Base-by-base conservation (phyloP, 2,329 filamentous ascomycete species). In the Cladorrhinum sp. region DNA sequence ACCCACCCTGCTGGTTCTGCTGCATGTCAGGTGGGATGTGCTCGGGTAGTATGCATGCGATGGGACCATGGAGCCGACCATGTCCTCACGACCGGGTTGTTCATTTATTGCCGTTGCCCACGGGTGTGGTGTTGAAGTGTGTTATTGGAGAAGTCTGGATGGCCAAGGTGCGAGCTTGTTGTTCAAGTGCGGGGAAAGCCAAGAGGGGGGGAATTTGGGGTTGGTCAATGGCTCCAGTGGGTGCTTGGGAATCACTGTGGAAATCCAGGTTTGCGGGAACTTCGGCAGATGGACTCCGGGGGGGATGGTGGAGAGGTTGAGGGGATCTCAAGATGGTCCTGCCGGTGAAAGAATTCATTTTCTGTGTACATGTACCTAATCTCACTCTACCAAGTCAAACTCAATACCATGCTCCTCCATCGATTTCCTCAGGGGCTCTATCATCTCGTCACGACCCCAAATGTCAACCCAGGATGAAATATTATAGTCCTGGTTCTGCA, bases 41-140 rank as follows among this genome's bases (percentile, higher is more conserved):
- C 45, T 18, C 18, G 45, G 22, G 18, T 50, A 18, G 18, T 18
- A 23, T 24, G 32, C 13, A 16, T 8, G 32, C 27, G 22, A 12
- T 54, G 52, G 6, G 16, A 29, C 25, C 18, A 12, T 20, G 27
- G 27, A 38, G 22, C 9, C 12, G 18, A 29, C 27, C 13, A 16
- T 20, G 10, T 4, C 16, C 49, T 23, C 16, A 22, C n/a, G 13
- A 16, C 58, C 23, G 58, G 58, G 53, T 29, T 20, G 6, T 60
- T 60, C 23, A 53, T 60, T 57, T 60, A 60, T 60, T 57, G 58
- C 58, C 74, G 58, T 38, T 52, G 13, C 18, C 7, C n/a, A n/a
- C n/a, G 22, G 25, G 25, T 5, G 4, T 10, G 25, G 25, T 29
- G 5, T 29, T 29, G 4, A 10, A 10, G 10, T 29, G 25, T 4